Percentiles rank a stretch among this genome's conserved stretches.
Conservation (phyloP, 495 filamentous ascomycete species). For the Trypethelium eluteriae region DNA sequence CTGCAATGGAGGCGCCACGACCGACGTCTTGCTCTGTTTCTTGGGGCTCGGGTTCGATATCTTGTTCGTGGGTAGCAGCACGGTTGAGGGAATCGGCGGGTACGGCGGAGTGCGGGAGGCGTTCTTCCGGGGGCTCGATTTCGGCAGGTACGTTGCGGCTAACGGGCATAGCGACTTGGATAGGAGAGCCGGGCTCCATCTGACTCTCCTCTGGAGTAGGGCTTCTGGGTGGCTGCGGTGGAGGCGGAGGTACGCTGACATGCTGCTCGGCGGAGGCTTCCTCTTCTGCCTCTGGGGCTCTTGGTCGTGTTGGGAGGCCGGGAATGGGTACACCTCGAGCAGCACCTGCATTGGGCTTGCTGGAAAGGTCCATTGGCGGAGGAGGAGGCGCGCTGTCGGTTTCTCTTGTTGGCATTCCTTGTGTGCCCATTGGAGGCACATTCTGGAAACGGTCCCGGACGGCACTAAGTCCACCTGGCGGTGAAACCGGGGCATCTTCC, state of each 20-base stretch:
- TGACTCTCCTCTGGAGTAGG: slow-evolving; percentile 32
- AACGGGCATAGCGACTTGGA: slow-evolving; percentile 83
- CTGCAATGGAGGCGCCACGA: slow-evolving; percentile 53
- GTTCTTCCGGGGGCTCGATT: slow-evolving; percentile 41
- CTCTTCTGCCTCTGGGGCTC: slow-evolving; percentile 45
- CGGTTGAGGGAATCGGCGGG: slow-evolving; percentile 52
- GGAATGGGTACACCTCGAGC: slow-evolving; percentile 62
- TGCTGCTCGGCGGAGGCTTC: slow-evolving; percentile 47
- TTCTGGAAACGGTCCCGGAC: slow-evolving; percentile 72
- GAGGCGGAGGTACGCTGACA: slow-evolving; percentile 49
- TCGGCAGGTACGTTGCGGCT: slow-evolving; percentile 53
- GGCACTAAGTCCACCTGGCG: slow-evolving; percentile 55
- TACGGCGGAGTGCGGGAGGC: slow-evolving; percentile 45
- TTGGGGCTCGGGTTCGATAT: slow-evolving; percentile 55
- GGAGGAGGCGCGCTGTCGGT: slow-evolving; percentile 49
- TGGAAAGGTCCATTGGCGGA: slow-evolving; percentile 54
- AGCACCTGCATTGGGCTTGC: slow-evolving; percentile 50
- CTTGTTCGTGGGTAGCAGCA: slow-evolving; percentile 53
- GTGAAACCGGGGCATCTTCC: slow-evolving; percentile 39
- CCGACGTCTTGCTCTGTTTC: slow-evolving; percentile 49
- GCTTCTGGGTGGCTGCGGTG: slow-evolving; percentile 47
- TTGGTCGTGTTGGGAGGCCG: slow-evolving; percentile 56
- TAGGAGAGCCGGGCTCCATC: slow-evolving; percentile 57
- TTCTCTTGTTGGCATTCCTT: slow-evolving; percentile 40
- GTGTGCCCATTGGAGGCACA: slow-evolving; percentile 56